Conservation (phyloP, 495 filamentous ascomycete genomes). For the Friedmanniomyces simplex region DNA sequence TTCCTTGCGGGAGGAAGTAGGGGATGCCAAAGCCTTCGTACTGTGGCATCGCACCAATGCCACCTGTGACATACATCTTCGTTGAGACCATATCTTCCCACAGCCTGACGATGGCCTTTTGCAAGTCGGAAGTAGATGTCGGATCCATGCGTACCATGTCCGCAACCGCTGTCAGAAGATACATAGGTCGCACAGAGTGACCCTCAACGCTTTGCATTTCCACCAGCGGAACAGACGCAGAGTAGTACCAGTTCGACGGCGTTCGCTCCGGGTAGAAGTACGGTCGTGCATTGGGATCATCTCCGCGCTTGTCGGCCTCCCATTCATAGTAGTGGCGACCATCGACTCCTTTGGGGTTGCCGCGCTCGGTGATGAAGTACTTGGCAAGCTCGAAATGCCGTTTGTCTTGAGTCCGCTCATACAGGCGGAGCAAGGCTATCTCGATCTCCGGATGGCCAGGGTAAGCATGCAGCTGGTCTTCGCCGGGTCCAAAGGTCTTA, state of each 20-base stretch:
- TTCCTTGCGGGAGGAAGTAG: conserved; percentile 47
- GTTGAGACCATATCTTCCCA: conserved; percentile 50
- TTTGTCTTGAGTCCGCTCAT: conserved; percentile 37
- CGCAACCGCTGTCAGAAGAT: conserved; percentile 38
- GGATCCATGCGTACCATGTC: conserved; percentile 30
- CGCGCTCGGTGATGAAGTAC: conserved; percentile 50
- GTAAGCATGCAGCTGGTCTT: conserved; percentile 45
- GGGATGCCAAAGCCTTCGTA: conserved; percentile 53
- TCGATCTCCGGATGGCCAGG: conserved; percentile 54
- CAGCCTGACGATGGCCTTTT: conserved; percentile 34
- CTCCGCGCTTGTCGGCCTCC: conserved; percentile 41
- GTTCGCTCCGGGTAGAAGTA: conserved; percentile 31
- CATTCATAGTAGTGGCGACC: conserved; percentile 43
- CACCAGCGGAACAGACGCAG: no score
- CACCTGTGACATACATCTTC: conserved; percentile 52
- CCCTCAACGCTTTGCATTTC: conserved; percentile 46
- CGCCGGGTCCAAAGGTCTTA: conserved; percentile 39
- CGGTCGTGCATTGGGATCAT: conserved; percentile 37
- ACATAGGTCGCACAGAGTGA: conserved; percentile 52
- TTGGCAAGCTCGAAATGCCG: conserved; percentile 41
- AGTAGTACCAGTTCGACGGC: no score
- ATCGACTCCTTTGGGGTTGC: conserved; percentile 40
- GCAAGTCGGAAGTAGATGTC: conserved; percentile 17
- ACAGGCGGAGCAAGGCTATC: conserved; percentile 45
- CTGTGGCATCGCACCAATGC: conserved; percentile 48